These are phyloP conservation scores for Aciculosporium take DNA, from an alignment of 2,329 filamentous ascomycete genomes.

Conservation along the genomic window DNA sequence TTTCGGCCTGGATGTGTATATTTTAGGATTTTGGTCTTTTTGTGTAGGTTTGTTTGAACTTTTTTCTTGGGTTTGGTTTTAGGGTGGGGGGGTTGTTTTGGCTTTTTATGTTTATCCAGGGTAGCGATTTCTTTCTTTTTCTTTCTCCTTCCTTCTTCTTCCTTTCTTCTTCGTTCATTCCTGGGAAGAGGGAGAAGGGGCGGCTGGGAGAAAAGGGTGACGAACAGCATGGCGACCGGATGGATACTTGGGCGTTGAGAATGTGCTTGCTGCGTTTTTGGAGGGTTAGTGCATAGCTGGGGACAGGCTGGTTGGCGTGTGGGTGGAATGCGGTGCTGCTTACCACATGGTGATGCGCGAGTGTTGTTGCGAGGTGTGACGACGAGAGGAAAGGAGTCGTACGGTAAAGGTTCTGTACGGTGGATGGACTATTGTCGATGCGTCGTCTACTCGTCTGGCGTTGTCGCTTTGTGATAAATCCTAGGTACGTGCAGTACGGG, in stretches of 20 bases:
- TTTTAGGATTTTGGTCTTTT: neutral
- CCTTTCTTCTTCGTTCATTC: neutral
- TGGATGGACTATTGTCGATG: neutral
- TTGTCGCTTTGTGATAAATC: no score
- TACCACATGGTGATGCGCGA: constrained; percentile 22
- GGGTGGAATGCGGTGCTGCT: neutral
- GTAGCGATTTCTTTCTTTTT: no score
- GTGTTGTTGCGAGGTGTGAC: neutral
- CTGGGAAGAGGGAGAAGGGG: neutral
- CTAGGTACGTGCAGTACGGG: no score
- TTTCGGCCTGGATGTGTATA: constrained; percentile 52
- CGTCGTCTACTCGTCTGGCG: no score
- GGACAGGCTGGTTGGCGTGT: neutral
- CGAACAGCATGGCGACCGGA: constrained; percentile 90
- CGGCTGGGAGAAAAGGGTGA: constrained; percentile 7
- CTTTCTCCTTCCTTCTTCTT: neutral
- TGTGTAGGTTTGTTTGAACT: no score
- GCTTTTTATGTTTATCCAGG: no score
- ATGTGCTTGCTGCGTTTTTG: constrained; percentile 67
- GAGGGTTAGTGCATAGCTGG: neutral
- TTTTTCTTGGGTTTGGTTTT: neutral
- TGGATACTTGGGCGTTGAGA: constrained; percentile 92
- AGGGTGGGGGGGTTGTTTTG: neutral
- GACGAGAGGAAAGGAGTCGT: neutral
- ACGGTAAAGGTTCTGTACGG: neutral